Conservation (phyloP, 345 rosid species). For the Brassica nigra region DNA sequence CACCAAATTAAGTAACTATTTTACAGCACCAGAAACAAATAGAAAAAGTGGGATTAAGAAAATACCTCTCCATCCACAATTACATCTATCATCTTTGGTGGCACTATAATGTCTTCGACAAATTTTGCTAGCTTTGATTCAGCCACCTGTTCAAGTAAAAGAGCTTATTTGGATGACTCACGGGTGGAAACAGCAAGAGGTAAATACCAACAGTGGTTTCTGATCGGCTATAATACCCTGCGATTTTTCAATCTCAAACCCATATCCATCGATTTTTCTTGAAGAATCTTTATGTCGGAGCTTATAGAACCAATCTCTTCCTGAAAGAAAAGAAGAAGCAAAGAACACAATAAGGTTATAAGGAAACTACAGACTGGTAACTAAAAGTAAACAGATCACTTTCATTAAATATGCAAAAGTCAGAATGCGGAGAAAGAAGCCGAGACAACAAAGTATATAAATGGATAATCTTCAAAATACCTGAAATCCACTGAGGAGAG, state of each 20-base stretch:
- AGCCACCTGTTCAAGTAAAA: conserved; percentile 65
- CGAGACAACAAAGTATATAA: neutral
- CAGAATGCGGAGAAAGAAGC: too few relatives aligned
- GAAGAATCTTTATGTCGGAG: conserved; percentile 94
- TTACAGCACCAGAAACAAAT: conserved; percentile 2
- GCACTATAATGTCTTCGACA: conserved; percentile 95
- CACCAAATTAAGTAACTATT: neutral
- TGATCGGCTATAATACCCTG: conserved; percentile 58
- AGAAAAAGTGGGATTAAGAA: conserved; percentile 2
- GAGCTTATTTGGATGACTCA: conserved; percentile 22
- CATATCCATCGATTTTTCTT: conserved; percentile 99
- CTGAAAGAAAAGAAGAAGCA: conserved; percentile 44
- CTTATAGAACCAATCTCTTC: conserved; percentile 96
- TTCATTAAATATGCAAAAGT: too few relatives aligned
- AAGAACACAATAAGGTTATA: too few relatives aligned
- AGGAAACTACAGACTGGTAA: neutral
- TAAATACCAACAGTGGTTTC: conserved; percentile 7
- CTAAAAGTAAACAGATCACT: neutral
- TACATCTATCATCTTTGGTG: conserved; percentile 95
- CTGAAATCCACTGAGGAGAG: conserved; percentile 96
- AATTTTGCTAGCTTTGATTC: conserved; percentile 93
- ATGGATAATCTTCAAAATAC: conserved; percentile 39
- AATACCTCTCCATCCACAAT: conserved; percentile 98
- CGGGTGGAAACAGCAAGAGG: conserved; percentile 20
- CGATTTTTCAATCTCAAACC: conserved; percentile 96